phyloP scores from a whole-genome alignment of 352 stramenopile genomes.

The Phytophthora hybrid region DNA sequence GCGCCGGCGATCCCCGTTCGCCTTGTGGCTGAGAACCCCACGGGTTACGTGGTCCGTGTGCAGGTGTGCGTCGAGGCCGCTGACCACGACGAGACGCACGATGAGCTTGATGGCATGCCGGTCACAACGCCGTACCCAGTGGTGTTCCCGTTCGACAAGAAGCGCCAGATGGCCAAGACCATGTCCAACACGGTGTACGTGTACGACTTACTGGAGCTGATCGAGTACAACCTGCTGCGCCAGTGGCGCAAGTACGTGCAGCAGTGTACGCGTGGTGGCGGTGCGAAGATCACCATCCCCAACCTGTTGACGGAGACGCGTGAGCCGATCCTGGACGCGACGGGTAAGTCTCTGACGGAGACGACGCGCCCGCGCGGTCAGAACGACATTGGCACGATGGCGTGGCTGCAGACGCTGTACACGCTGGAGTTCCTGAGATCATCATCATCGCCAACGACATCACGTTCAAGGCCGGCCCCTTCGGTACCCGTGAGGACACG shows the following conservation, averaged over 20 bases:
- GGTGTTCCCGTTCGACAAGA: conserved; percentile 95
- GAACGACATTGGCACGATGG: conserved; percentile 99
- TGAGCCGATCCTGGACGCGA: conserved; percentile 94
- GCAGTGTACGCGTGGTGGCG: conserved; percentile 71
- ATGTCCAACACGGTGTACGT: conserved; percentile 99
- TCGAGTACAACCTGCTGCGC: conserved; percentile 96
- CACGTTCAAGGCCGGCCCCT: conserved; percentile 99
- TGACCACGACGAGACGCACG: conserved; percentile 79
- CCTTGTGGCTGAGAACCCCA: conserved; percentile 97
- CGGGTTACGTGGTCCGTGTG: conserved; percentile 98
- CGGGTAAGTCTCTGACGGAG: conserved; percentile 65
- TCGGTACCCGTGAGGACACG: conserved; percentile 98
- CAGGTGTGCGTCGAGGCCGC: conserved; percentile 99
- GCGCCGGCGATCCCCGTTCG: conserved; percentile 96
- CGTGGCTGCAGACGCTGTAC: conserved; percentile 98
- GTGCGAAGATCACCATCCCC: conserved; percentile 74
- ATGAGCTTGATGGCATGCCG: conserved; percentile 95
- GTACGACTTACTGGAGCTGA: conserved; percentile 99
- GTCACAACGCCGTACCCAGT: conserved; percentile 98
- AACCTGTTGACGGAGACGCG: conserved; percentile 94
- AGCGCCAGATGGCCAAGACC: conserved; percentile 91
- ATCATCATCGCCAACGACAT: conserved; percentile 99
- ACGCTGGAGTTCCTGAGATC: conserved; percentile 98
- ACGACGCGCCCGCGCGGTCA: conserved; percentile 90
- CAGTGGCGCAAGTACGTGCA: conserved; percentile 94